Base-by-base conservation (phyloP, 305 asterid species). In the Fraxinus xanthoxyloides region DNA sequence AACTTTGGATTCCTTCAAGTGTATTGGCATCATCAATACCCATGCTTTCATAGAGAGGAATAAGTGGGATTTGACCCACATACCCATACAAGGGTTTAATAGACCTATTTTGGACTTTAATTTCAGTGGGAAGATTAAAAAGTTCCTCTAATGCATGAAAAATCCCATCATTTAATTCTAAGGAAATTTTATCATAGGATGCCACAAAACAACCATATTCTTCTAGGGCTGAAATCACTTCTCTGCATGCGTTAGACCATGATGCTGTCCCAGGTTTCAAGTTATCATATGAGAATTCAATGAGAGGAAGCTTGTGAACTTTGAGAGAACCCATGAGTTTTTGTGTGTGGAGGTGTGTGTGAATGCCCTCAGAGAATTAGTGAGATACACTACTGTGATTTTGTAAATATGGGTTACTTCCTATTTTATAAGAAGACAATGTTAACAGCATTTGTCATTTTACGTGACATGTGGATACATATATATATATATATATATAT, bases 161-260 rank as follows among this genome's bases (percentile, higher is more conserved):
- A 28, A 88, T 87, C 35, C 77, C 82, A 8, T 59, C 74, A 21
- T 91, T 93, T 23, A 89, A 83, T 21, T 90, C 82, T 24, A 15
- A 72, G 69, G 90, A 82, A 30, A 94, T 72, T 79, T 91, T 81
- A 51, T 92, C 96, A 59, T 81, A 91, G 3, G 38, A 23, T 12
- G 96, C 93, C 15, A 92, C 87, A 54, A 94, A 94, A 70, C 97
- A 90, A 17, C 98, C 98, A 13, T 91, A 90, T 61, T 91, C 87
- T 85, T 94, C 95, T 0, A 91, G 88, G 7, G 93, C 93, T 3
- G 76, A 56, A 6, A 90, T 76, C 26, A 86, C 94, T 76, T 88
- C 83, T 1, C 80, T 82, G 81, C 93, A 77, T 26, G 84, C 12
- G 7, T 69, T 40, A 65, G 75, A 48, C 98, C 97, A 91, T 79